Evolutionary conservation across 805 yeast genomes (phyloP).

Genomic region (Kregervanrija pseudodelftensis): DNA sequence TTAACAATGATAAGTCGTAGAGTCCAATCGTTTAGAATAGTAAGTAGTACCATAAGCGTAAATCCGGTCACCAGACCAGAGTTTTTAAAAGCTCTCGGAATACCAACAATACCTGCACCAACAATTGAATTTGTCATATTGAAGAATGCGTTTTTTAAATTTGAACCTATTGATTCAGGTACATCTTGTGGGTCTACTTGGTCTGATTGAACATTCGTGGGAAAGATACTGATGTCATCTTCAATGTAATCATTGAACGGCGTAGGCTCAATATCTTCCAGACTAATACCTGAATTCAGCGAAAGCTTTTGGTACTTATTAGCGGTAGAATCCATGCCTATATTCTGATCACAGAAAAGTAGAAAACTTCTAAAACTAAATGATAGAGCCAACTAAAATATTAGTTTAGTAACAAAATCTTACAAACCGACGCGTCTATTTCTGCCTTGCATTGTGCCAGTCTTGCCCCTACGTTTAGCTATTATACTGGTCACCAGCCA

Average conservation of each 20-base stretch:
- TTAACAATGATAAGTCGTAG: slow-evolving; percentile 70
- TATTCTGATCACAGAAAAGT: no score
- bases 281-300: slow-evolving; percentile 1
- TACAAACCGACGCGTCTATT: no score
- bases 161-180: slow-evolving; percentile 26
- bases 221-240: slow-evolving; percentile 9
- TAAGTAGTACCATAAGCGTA: slow-evolving; percentile 49
- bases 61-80: slow-evolving; percentile 75
- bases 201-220: slow-evolving; percentile 9
- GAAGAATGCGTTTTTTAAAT: slow-evolving; percentile 85
- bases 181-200: background rate
- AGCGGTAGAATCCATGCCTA: no score
- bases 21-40: slow-evolving; percentile 85
- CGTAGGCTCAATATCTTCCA: background rate
- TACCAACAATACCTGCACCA: slow-evolving; percentile 95
- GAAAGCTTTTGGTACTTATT: background rate
- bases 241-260: slow-evolving; percentile 10
- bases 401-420: no score
- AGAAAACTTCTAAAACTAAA: no score
- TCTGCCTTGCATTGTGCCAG: no score
- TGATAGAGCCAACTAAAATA: no score
- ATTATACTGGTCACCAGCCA: no score
- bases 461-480: no score
- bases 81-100: slow-evolving; percentile 79
- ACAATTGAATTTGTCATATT: slow-evolving; percentile 93